phyloP scores from a whole-genome alignment of 208 protist species.

The Trypanosoma scelopori region DNA sequence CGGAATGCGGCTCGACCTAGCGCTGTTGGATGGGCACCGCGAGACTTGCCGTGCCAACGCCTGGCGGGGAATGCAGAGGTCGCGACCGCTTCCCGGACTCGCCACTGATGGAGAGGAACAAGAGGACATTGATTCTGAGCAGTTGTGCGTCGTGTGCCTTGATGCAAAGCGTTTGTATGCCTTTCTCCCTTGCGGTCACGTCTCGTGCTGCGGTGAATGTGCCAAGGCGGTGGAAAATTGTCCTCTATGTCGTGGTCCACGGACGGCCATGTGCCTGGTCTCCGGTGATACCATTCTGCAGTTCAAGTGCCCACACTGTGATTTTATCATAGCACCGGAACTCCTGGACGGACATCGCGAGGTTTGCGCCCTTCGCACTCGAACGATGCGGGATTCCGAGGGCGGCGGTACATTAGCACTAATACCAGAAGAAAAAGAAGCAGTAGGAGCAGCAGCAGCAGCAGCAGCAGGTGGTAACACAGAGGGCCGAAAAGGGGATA shows the following conservation, averaged over 20 bases:
- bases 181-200: constrained; percentile 89
- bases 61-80: constrained; percentile 15
- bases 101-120: too few species aligned
- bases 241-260: constrained; percentile 72
- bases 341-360: constrained; percentile 85
- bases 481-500: too few species aligned
- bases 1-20: constrained; percentile 40
- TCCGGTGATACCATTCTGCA: constrained; percentile 38
- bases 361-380: constrained; percentile 60
- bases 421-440: too few species aligned
- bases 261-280: constrained; percentile 58
- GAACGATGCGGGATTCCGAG: constrained; percentile 1
- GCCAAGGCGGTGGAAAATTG: constrained; percentile 54
- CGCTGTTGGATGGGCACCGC: constrained; percentile 57
- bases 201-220: constrained; percentile 68
- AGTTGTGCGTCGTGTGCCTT: constrained; percentile 80
- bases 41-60: constrained; percentile 53
- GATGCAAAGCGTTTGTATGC: constrained; percentile 50
- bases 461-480: too few species aligned
- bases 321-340: constrained; percentile 58
- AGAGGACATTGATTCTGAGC: constrained; percentile 38
- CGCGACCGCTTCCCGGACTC: too few species aligned
- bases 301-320: constrained; percentile 76
- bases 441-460: background rate
- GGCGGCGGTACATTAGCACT: background rate